phyloP scores from a whole-genome alignment of 345 rosid genomes.

The Syzygium aqueum region DNA sequence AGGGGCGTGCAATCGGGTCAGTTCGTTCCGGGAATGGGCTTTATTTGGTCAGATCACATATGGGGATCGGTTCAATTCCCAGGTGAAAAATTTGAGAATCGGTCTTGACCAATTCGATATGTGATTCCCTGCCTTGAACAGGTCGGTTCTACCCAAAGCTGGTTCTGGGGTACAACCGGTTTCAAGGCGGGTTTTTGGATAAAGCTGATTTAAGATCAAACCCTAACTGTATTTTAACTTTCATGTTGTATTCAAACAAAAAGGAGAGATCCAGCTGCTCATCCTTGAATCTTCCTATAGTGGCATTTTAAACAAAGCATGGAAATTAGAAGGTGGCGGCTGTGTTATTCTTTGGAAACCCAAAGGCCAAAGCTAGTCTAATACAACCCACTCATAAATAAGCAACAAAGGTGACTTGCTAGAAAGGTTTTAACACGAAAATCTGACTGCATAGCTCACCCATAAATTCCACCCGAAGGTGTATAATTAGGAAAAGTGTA shows the following conservation, averaged over 20 bases:
- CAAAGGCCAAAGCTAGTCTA: background rate
- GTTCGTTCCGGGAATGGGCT: background rate
- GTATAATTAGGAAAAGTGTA: background rate
- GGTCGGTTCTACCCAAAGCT: background rate
- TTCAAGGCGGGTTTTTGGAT: background rate
- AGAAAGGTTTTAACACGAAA: background rate
- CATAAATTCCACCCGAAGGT: background rate
- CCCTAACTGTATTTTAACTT: background rate
- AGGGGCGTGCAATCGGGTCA: background rate
- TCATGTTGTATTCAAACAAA: background rate
- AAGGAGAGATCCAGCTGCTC: background rate
- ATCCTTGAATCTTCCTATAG: background rate
- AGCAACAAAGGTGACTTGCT: background rate
- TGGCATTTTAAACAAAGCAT: background rate
- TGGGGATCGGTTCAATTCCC: background rate
- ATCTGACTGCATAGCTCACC: background rate
- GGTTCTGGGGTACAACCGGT: background rate
- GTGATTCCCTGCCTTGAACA: background rate
- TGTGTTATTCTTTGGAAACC: background rate
- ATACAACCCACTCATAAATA: rapidly evolving
- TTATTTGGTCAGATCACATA: background rate
- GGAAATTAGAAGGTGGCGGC: background rate
- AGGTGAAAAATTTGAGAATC: background rate
- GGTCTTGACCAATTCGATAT: background rate
- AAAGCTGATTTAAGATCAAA: background rate